Evolutionary conservation across 768 basidiomycete species (phyloP).

Genomic region (Naematelia aurantialba): DNA sequence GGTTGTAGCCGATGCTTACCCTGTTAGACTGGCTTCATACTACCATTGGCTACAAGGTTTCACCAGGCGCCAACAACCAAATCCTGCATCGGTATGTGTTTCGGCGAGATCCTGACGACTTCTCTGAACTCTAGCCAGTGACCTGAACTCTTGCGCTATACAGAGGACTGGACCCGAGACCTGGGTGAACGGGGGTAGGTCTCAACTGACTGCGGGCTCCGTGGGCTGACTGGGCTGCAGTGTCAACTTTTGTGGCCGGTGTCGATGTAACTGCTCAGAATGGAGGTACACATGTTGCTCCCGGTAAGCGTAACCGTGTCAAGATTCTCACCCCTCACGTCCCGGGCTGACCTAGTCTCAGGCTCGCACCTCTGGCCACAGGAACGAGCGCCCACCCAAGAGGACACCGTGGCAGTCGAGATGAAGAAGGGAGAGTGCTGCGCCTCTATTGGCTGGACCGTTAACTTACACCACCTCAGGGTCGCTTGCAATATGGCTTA

Average conservation of each 20-base stretch:
- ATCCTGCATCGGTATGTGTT: conserved; percentile 16
- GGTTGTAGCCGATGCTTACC: neutral
- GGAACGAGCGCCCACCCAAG: conserved; percentile 18
- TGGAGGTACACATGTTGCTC: conserved; percentile 22
- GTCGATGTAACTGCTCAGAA: conserved; percentile 20
- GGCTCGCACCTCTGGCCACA: conserved; percentile 27
- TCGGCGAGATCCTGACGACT: neutral
- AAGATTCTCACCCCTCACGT: neutral
- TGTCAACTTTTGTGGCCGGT: conserved; percentile 25
- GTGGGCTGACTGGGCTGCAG: neutral
- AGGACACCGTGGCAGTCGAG: conserved; percentile 18
- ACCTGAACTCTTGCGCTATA: conserved; percentile 16
- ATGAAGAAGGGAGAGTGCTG: conserved; percentile 24
- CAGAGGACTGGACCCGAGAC: conserved; percentile 22
- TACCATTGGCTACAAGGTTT: conserved; percentile 22
- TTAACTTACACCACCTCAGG: conserved; percentile 2
- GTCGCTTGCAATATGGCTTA: conserved; percentile 24
- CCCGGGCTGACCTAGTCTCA: neutral
- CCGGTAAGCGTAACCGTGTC: conserved; percentile 18
- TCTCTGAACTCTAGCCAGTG: conserved; percentile 9
- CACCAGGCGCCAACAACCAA: conserved; percentile 18
- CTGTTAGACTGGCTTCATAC: conserved; percentile 25
- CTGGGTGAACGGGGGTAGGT: conserved; percentile 14
- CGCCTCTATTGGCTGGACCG: neutral
- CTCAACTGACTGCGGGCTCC: neutral